These are phyloP conservation scores for Mycosarcoma mackinlayi DNA, from an alignment of 1,284 basidiomycete genomes.

Conservation along the genomic window DNA sequence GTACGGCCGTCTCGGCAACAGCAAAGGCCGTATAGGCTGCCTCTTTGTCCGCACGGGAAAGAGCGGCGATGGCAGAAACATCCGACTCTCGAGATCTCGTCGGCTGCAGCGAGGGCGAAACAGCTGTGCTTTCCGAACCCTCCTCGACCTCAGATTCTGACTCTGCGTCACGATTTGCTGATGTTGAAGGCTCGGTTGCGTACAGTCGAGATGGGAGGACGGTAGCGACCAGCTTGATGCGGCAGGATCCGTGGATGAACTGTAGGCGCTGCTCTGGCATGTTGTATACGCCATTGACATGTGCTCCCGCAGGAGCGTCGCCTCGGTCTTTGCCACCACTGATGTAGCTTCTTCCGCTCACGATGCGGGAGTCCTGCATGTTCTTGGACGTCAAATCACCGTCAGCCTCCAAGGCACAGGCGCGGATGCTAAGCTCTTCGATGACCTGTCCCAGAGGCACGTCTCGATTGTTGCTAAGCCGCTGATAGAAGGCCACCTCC, in stretches of 20 bases:
- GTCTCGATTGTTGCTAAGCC: conserved; percentile 47
- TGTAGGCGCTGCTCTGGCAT: conserved; percentile 43
- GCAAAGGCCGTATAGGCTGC: conserved; percentile 50
- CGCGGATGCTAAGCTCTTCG: conserved; percentile 55
- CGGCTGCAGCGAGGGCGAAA: conserved; percentile 10
- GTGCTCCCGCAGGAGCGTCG: conserved; percentile 4
- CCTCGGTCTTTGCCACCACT: conserved; percentile 11
- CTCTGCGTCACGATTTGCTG: background rate
- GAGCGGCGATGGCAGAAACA: conserved; percentile 51
- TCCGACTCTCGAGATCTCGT: conserved; percentile 39
- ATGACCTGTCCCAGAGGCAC: conserved; percentile 57
- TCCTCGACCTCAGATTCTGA: conserved; percentile 6
- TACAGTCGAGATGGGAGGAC: conserved; percentile 34
- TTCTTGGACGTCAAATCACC: conserved; percentile 14
- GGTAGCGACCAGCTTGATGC: conserved; percentile 45
- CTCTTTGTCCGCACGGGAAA: conserved; percentile 47
- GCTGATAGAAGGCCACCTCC: conserved; percentile 55
- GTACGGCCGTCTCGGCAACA: conserved; percentile 54
- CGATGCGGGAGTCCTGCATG: conserved; percentile 25
- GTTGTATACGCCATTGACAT: conserved; percentile 22
- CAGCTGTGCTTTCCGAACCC: conserved; percentile 3
- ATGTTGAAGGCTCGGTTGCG: too few relatives aligned
- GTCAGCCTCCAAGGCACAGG: conserved; percentile 43
- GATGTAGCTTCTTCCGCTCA: conserved; percentile 12
- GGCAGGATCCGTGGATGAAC: conserved; percentile 50